phyloP scores from a whole-genome alignment of 208 protist species.

The Leishmania martiniquensis region DNA sequence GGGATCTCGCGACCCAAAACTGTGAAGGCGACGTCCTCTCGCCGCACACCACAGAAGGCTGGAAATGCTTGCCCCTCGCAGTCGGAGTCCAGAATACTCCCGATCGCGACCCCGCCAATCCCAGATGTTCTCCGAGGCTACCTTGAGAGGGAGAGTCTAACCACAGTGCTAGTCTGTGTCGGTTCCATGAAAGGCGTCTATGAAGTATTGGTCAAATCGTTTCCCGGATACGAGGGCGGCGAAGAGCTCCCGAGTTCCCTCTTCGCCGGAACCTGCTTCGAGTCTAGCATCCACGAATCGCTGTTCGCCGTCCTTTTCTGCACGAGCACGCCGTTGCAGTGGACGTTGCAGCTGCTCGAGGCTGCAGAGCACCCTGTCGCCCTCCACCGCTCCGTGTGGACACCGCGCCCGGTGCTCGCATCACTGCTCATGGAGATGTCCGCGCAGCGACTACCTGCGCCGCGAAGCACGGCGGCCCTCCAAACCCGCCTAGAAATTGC shows the following conservation, averaged over 20 bases:
- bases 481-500: slow-evolving; percentile 29
- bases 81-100: not conserved
- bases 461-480: slow-evolving; percentile 18
- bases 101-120: slow-evolving; percentile 23
- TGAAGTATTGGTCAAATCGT: slow-evolving; percentile 6
- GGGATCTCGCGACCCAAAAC: not conserved
- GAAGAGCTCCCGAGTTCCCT: slow-evolving; percentile 17
- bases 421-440: slow-evolving; percentile 18
- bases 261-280: slow-evolving; percentile 28
- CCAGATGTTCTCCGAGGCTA: slow-evolving; percentile 27
- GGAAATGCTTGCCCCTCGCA: slow-evolving; percentile 14
- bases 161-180: slow-evolving; percentile 16
- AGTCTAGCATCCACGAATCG: slow-evolving; percentile 15
- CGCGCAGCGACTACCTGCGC: slow-evolving; percentile 19
- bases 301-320: slow-evolving; percentile 53
- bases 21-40: slow-evolving; percentile 1
- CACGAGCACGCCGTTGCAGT: slow-evolving; percentile 63
- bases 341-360: slow-evolving; percentile 41
- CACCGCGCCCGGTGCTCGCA: slow-evolving; percentile 19
- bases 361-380: slow-evolving; percentile 26
- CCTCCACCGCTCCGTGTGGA: slow-evolving; percentile 43
- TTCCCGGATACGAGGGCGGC: not conserved
- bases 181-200: slow-evolving; percentile 2
- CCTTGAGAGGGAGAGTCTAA: slow-evolving; percentile 27
- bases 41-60: slow-evolving; percentile 12